Percentiles rank a stretch among this genome's conserved stretches.
phyloP scores from a whole-genome alignment of 148 eudicot genomes.

The Silene latifolia region DNA sequence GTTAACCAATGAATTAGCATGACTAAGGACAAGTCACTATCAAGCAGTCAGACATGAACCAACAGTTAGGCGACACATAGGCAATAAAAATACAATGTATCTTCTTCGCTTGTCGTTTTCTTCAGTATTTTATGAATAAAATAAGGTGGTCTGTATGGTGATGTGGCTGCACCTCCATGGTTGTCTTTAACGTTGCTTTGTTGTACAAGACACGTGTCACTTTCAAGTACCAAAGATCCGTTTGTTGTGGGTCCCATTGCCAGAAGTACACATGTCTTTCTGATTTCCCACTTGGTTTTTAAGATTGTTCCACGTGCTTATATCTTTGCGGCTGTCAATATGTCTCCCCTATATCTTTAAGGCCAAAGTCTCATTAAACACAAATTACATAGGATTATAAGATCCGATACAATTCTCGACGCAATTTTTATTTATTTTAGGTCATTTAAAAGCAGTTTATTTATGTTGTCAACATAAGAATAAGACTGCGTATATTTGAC shows the following conservation, averaged over 20 bases:
- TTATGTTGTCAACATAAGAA: no score
- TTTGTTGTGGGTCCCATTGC: slow-evolving; percentile 14
- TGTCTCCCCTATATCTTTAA: no score
- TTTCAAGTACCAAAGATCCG: background rate
- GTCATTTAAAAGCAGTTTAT: no score
- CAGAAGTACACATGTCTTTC: slow-evolving; percentile 24
- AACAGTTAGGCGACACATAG: slow-evolving; percentile 23
- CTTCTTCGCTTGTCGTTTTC: slow-evolving; percentile 24
- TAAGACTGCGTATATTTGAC: no score
- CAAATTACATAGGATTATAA: no score
- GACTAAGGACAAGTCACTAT: slow-evolving; percentile 16
- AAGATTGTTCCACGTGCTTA: slow-evolving; percentile 25
- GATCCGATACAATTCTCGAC: no score
- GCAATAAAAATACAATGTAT: slow-evolving; percentile 22
- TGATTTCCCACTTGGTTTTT: slow-evolving; percentile 17
- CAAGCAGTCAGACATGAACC: slow-evolving; percentile 27
- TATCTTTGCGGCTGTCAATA: slow-evolving; percentile 17
- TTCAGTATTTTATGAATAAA: background rate
- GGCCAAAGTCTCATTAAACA: no score
- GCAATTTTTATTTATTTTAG: no score
- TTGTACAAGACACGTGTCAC: slow-evolving; percentile 25
- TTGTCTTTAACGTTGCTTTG: slow-evolving; percentile 6
- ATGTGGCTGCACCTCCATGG: slow-evolving; percentile 22
- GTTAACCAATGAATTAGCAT: slow-evolving; percentile 13
- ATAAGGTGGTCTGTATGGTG: background rate